Conservation (phyloP, 805 yeast species). For the Kodamaea leandrae region DNA sequence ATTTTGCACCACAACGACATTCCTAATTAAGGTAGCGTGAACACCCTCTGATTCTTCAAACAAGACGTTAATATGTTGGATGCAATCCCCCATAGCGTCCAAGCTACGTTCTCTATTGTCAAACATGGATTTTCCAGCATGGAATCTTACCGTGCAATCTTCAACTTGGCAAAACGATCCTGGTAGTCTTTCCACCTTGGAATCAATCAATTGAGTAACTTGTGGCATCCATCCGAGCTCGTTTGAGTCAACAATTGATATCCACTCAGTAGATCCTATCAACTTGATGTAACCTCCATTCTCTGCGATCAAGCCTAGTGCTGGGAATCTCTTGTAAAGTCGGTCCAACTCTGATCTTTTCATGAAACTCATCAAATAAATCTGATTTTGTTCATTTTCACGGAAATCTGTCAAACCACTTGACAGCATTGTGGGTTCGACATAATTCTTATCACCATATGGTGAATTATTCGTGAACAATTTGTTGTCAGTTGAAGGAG, state of each 20-base stretch:
- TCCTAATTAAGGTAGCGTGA: constrained; percentile 74
- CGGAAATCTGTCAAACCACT: constrained; percentile 56
- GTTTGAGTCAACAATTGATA: constrained; percentile 51
- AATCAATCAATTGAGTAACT: constrained; percentile 51
- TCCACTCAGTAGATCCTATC: constrained; percentile 55
- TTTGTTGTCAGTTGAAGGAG: not conserved
- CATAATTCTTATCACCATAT: constrained; percentile 33
- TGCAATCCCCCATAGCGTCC: constrained; percentile 75
- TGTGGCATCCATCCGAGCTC: constrained; percentile 56
- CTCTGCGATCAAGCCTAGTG: constrained; percentile 84
- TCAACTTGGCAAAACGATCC: constrained; percentile 71
- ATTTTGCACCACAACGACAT: constrained; percentile 71
- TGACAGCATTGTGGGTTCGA: constrained; percentile 49
- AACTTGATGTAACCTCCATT: constrained; percentile 77
- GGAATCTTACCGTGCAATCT: constrained; percentile 74
- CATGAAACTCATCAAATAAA: constrained; percentile 68
- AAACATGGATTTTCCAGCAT: constrained; percentile 66
- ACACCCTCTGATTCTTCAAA: constrained; percentile 54
- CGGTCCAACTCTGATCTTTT: constrained; percentile 65
- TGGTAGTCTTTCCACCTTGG: constrained; percentile 74
- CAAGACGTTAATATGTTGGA: constrained; percentile 78
- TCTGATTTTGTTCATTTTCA: constrained; percentile 56
- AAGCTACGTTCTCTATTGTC: constrained; percentile 60
- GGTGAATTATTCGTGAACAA: not conserved
- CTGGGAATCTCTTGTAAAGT: constrained; percentile 62